These are phyloP conservation scores for Acacia concinna DNA, from an alignment of 331 rosid species.

Conservation along the genomic window DNA sequence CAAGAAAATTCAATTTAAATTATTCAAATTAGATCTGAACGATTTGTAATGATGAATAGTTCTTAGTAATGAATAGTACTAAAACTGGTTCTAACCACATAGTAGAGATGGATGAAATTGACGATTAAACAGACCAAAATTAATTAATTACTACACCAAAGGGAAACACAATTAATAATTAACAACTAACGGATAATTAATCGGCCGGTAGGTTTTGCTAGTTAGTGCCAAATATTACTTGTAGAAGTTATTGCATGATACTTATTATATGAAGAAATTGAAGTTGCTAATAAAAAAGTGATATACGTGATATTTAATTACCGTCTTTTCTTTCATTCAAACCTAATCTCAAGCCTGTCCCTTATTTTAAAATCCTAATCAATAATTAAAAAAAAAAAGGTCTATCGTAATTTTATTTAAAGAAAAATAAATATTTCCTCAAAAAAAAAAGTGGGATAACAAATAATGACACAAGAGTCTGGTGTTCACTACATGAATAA, in stretches of 20 bases:
- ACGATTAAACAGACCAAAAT: background rate
- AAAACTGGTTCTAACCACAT: too few species aligned
- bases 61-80: too few species aligned
- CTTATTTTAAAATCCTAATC: background rate
- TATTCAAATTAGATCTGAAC: too few species aligned
- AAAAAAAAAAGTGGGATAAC: constrained; percentile 18
- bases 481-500: background rate
- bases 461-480: constrained; percentile 14
- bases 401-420: background rate
- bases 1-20: too few species aligned
- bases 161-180: background rate
- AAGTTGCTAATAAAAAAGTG: background rate
- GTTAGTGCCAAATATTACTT: background rate
- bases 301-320: background rate
- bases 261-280: background rate
- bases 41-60: too few species aligned
- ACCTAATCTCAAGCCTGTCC: background rate
- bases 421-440: background rate
- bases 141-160: background rate
- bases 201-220: background rate
- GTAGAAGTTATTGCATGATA: background rate
- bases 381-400: background rate
- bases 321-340: background rate
- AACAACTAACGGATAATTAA: background rate
- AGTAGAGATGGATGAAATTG: background rate